phyloP scores from a whole-genome alignment of 495 filamentous ascomycete species.

The Wilcoxina mikolae region DNA sequence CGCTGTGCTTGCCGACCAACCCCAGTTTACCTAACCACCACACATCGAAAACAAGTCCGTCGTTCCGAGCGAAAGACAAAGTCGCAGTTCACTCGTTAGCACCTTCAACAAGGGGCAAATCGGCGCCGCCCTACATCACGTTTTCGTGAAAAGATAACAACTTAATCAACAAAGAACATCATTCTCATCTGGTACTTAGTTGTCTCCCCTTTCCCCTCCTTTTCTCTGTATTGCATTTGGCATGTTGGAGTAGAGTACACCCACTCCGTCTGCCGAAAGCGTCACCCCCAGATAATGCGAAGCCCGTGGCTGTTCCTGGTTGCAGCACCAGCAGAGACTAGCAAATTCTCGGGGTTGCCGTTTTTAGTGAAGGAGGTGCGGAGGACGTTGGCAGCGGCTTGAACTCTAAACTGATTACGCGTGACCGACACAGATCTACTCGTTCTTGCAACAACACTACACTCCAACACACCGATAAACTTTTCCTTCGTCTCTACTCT shows the following conservation, averaged over 20 bases:
- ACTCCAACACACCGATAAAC: constrained; percentile 6
- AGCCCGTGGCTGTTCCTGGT: not conserved
- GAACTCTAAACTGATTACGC: constrained; percentile 10
- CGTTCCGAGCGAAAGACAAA: not conserved
- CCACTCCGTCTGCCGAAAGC: not conserved
- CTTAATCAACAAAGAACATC: constrained; percentile 1
- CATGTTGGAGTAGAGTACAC: too few relatives aligned
- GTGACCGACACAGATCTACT: constrained; percentile 7
- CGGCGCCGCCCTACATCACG: constrained; percentile 1
- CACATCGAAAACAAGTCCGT: too few relatives aligned
- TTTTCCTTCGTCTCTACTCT: constrained; percentile 13
- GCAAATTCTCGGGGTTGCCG: constrained; percentile 1
- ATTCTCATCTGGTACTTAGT: constrained; percentile 1
- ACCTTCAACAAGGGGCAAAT: not conserved
- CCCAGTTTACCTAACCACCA: too few relatives aligned
- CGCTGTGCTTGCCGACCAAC: not conserved
- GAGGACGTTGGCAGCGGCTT: not conserved
- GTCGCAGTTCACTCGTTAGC: not conserved
- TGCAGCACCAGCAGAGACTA: not conserved
- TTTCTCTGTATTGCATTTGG: not conserved
- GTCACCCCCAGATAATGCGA: not conserved
- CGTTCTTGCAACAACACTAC: constrained; percentile 1
- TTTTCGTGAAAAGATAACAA: constrained; percentile 2
- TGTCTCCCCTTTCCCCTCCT: not conserved
- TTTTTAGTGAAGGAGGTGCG: not conserved